Conservation (phyloP, 257 asterid species). For the Nemophila menziesii region DNA sequence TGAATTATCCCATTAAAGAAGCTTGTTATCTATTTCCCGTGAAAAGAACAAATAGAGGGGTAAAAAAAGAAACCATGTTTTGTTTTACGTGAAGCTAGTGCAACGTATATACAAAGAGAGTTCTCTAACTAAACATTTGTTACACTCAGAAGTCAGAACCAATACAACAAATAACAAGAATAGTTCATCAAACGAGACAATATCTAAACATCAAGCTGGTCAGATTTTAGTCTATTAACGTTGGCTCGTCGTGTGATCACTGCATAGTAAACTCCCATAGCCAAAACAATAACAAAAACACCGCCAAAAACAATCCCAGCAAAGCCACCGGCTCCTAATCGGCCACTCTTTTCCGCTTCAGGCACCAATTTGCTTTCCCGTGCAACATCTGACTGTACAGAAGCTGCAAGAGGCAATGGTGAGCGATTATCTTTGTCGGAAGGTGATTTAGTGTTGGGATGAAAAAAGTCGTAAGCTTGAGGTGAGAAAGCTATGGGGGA, state of each 20-base stretch:
- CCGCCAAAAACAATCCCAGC: conserved; percentile 20
- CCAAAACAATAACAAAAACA: conserved; percentile 17
- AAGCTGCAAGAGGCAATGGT: conserved; percentile 29
- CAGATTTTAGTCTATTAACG: conserved; percentile 13
- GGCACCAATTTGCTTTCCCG: conserved; percentile 16
- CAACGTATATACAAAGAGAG: too few relatives aligned
- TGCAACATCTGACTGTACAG: conserved; percentile 24
- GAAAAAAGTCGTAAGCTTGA: conserved; percentile 30
- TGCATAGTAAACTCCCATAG: conserved; percentile 19
- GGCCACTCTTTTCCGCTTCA: conserved; percentile 3
- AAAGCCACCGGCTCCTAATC: conserved; percentile 16
- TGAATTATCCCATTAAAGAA: too few relatives aligned
- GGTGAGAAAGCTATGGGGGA: conserved; percentile 32
- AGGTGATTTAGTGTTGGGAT: conserved; percentile 23
- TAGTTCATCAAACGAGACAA: too few relatives aligned
- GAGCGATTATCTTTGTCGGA: conserved; percentile 18
- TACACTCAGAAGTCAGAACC: neutral
- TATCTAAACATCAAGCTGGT: conserved; percentile 3
- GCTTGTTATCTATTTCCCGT: too few relatives aligned
- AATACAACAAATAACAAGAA: too few relatives aligned
- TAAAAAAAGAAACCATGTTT: too few relatives aligned
- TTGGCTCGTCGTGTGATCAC: conserved; percentile 8
- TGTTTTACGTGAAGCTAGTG: too few relatives aligned
- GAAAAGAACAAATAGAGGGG: too few relatives aligned
- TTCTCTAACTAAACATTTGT: neutral